Conservation (phyloP, 148 eudicot genomes). For the Limonium bicolor region DNA sequence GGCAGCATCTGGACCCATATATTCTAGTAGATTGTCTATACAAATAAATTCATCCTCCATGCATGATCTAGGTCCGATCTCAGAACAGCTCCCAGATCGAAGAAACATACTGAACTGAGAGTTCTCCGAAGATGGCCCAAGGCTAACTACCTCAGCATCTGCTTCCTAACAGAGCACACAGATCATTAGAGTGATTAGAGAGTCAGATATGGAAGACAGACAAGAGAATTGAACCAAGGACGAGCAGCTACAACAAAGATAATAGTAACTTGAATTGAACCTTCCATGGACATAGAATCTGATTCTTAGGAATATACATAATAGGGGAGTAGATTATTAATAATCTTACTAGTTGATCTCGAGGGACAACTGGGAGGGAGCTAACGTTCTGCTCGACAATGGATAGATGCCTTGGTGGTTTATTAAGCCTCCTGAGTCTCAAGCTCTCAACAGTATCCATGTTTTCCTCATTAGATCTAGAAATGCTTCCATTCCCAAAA, state of each 20-base stretch:
- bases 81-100: conserved; percentile 59
- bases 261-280: too few species aligned
- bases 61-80: conserved; percentile 44
- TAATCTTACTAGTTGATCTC: conserved; percentile 24
- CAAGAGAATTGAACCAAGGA: neutral
- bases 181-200: too few species aligned
- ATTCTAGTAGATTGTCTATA: conserved; percentile 36
- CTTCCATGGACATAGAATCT: too few species aligned
- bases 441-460: conserved; percentile 12
- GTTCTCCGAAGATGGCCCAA: conserved; percentile 16
- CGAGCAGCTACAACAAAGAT: too few species aligned
- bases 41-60: conserved; percentile 65
- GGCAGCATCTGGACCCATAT: conserved; percentile 13
- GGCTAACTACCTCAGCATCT: conserved; percentile 10
- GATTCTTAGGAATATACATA: neutral
- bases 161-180: conserved; percentile 15
- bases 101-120: conserved; percentile 26
- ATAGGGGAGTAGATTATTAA: neutral
- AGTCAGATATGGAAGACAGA: neutral
- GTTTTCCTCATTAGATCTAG: conserved; percentile 16
- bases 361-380: conserved; percentile 15
- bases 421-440: conserved; percentile 17
- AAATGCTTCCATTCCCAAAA: conserved; percentile 7
- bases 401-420: conserved; percentile 35
- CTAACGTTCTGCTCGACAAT: conserved; percentile 37